Base-by-base conservation (phyloP, 768 basidiomycete genomes). In the Mycena olivaceomarginata region DNA sequence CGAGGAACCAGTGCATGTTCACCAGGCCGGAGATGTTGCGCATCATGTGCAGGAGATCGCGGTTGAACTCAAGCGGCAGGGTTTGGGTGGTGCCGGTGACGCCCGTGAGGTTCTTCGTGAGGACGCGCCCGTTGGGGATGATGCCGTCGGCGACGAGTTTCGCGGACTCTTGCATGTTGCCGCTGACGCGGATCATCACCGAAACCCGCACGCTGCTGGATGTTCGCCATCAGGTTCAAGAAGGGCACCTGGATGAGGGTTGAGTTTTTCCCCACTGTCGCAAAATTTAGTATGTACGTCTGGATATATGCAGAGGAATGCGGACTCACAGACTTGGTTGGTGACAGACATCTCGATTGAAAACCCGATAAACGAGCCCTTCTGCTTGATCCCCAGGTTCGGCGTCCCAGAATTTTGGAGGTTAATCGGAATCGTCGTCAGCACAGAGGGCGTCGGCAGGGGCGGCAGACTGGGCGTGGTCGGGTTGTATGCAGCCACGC, bases 221-320 rank as follows among this genome's bases (percentile, higher is more conserved):
- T 86, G 77, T 94, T 94, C 5, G 91, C 88, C 88, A 97, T 91
- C 41, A 96, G 87, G 82, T 97, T 96, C n/a, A 96, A 89, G 85
- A 96, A 95, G 0, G 93, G 89, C 53, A 93, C 89, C 62, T 90
- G 88, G 16, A 93, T 80, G 3, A 31, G 31, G 3, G 31, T 31
- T 3, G 31, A 31, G 31, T 31, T 31, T 3, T 31, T 31, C 31
- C 91, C 91, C 75, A 91, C 91, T 91, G 68, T 13, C 64, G 3
- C 20, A 45, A 15, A 16, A 51, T 11, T 75, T 11, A 69, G 45
- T n/a, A 7, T 25, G 9, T 22, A n/a, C n/a, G 66, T 18, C 72
- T 13, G 25, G 16, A 48, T 37, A 56, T 22, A 56, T 22, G 0
- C 18, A 7, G 57, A 73, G 5, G 31, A 11, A 20, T 46, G 63